Base-by-base conservation (phyloP, 2,329 filamentous ascomycete species). In the Aspergillaceae sp. region DNA sequence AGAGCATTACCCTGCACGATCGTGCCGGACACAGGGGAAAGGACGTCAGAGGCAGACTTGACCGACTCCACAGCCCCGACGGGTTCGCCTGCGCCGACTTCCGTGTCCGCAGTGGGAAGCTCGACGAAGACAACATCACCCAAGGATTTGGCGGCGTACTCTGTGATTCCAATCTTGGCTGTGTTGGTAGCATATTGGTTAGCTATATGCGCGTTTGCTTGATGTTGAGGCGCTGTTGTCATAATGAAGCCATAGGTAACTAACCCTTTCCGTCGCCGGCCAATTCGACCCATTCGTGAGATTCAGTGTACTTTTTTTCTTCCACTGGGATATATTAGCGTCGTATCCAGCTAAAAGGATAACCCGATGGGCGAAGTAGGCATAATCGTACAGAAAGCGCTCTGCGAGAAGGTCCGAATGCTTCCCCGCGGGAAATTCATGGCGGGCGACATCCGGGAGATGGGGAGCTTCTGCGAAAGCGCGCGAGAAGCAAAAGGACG, bases 51-150 rank as follows among this genome's bases (percentile, higher is more conserved):
- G n/a, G 92, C 92, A 52, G 86, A 92, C 78, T 98, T 98, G 69
- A 98, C 92, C 2, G 89, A 96, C 75, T 98, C 92, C 58, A 98
- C 91, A 50, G 91, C 89, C 56, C 92, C 92, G 57, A 97, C 86
- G 54, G 85, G 77, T 64, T 97, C 91, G 60, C 89, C 89, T 47
- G 82, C 78, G 48, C 71, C 70, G 51, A 94, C 78, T 59, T 84
- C 79, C 57, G 82, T 74, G 54, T 81, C 84, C 46, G 76, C 64
- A 56, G 83, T 75, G 47, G 92, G 92, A 29, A 98, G 84, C 76
- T 98, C 92, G 61, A 97, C 89, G 74, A 86, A 98, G 64, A 98
- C 91, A 49, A 97, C 90, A 66, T 98, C 92, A 56, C 92, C 92
- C 51, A 98, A 86, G 56, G 87, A 84, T 61, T 94, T 80, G 56